A percentile compares a stretch with the other conserved stretches of the same genome.
Conservation (phyloP, 148 eudicot genomes). For the Fagopyrum esculentum region DNA sequence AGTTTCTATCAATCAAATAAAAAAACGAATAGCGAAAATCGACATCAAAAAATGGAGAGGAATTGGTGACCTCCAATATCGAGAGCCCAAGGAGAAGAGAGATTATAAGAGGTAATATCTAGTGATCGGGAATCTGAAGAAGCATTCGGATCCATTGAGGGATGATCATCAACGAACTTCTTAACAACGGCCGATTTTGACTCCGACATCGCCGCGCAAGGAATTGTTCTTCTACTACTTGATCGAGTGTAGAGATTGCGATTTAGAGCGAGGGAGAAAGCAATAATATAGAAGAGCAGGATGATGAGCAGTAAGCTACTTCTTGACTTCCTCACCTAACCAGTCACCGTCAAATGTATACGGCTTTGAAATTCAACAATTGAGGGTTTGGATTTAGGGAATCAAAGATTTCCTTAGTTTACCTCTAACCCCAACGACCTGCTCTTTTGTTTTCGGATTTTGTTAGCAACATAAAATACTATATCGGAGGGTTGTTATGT, state of each 20-base stretch:
- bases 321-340: not conserved
- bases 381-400: not conserved
- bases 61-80: constrained; percentile 74
- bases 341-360: constrained; percentile 3
- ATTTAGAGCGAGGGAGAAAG: not conserved
- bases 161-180: not conserved
- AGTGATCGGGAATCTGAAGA: not conserved
- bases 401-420: not conserved
- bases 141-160: not conserved
- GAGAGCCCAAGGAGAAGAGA: constrained; percentile 51
- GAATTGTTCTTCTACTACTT: not conserved
- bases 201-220: not conserved
- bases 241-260: not conserved
- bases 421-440: not conserved
- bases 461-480: no score
- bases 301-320: not conserved
- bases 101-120: constrained; percentile 22
- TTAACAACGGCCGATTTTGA: not conserved
- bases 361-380: constrained; percentile 4
- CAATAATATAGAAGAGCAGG: not conserved
- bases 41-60: not conserved
- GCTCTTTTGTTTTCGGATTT: not conserved
- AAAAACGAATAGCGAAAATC: no score
- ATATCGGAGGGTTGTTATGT: no score
- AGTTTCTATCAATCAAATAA: not conserved